Percentiles rank a stretch among this genome's conserved stretches.
Evolutionary conservation across 108 stramenopile species (phyloP).

Genomic region (Epithemia pelagica): DNA sequence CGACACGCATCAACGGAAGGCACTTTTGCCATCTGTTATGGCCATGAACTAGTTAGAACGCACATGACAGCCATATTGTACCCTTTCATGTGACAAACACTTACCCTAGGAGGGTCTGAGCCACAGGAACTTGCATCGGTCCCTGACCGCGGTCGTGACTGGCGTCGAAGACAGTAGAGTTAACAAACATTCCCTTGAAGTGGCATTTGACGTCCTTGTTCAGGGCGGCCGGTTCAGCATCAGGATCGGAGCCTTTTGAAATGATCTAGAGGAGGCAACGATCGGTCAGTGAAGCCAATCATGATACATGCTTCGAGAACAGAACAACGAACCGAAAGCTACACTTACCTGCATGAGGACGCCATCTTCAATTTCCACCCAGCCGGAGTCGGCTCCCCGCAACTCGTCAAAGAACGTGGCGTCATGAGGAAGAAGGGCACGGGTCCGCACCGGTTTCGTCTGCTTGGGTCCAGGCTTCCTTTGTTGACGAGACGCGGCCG

Average conservation of each 20-base stretch:
- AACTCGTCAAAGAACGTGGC: background rate
- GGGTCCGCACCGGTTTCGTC: background rate
- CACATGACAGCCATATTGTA: background rate
- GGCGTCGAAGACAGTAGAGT: background rate
- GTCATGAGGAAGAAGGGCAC: background rate
- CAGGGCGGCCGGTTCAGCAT: background rate
- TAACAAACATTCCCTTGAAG: background rate
- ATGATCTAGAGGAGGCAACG: background rate
- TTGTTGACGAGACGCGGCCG: no score
- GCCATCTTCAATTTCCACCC: background rate
- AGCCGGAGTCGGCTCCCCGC: background rate
- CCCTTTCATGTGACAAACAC: no score
- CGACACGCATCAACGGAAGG: background rate
- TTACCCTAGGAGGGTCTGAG: background rate
- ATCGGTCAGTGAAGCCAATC: no score
- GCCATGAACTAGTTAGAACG: no score
- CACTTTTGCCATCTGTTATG: background rate
- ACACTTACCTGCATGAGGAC: background rate
- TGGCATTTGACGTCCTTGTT: background rate
- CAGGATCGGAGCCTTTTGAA: background rate
- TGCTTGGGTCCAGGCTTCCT: background rate
- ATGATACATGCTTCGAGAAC: no score
- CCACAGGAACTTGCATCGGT: background rate
- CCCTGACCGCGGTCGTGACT: background rate
- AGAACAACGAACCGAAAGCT: background rate